Conservation (phyloP, 371 early-diverging fungal species). For the Smittium culicis region DNA sequence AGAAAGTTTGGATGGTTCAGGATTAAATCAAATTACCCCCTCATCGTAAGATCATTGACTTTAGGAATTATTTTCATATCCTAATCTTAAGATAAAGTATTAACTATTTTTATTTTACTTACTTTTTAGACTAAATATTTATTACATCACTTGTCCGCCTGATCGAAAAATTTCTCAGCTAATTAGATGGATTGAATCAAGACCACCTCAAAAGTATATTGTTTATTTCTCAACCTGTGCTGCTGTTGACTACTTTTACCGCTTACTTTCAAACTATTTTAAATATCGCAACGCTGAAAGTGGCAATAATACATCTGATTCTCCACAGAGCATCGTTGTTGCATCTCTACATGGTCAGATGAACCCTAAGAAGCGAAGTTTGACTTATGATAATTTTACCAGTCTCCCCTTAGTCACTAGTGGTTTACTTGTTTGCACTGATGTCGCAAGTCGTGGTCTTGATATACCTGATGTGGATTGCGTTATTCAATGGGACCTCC, state of each 20-base stretch:
- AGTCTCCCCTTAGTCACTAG: constrained; percentile 38
- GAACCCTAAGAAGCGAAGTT: constrained; percentile 66
- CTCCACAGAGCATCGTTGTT: neutral
- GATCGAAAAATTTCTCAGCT: constrained; percentile 68
- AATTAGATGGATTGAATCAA: constrained; percentile 40
- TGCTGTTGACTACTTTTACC: constrained; percentile 85
- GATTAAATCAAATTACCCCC: constrained; percentile 49
- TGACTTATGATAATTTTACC: constrained; percentile 47
- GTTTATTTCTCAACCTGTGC: constrained; percentile 90
- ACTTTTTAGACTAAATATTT: constrained; percentile 47
- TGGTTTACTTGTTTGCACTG: constrained; percentile 83
- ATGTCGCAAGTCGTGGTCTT: constrained; percentile 95
- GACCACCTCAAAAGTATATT: constrained; percentile 64
- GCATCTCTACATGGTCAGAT: constrained; percentile 83
- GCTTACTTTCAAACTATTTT: constrained; percentile 34
- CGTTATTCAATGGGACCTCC: constrained; percentile 92
- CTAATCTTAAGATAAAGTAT: too few species aligned
- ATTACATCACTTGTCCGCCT: constrained; percentile 56
- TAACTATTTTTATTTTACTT: too few species aligned
- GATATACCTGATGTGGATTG: constrained; percentile 95
- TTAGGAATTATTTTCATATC: too few species aligned
- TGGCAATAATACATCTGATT: neutral
- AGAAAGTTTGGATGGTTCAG: constrained; percentile 28
- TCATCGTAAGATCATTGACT: constrained; percentile 39
- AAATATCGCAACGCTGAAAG: neutral